Evolutionary conservation across 805 yeast genomes (phyloP), one percentile per base, ranked within the genome.

Genomic region (Hanseniaspora mollemarum): DNA sequence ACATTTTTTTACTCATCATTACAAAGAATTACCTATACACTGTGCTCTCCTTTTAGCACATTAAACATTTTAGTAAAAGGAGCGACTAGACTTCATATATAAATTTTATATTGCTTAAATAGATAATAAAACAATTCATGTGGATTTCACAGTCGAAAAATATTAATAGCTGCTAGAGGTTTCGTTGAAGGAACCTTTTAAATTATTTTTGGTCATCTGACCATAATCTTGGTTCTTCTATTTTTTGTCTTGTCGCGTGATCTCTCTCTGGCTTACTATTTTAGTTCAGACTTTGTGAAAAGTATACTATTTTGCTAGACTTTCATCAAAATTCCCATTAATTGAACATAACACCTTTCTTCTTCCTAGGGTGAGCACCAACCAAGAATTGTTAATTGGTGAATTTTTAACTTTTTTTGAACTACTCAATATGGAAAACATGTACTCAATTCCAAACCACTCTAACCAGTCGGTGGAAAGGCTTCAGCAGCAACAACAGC

Each of bases 401-500:
- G n/a, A n/a, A n/a, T n/a, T n/a, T n/a, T n/a, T n/a, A n/a, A n/a
- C n/a, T n/a, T n/a, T n/a, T n/a, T n/a, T n/a, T n/a, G n/a, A n/a
- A n/a, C n/a, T n/a, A n/a, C n/a, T n/a, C n/a, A n/a, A n/a, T n/a
- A n/a, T 48, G 51, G 51, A 48, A 15, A 48, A 48, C 18, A 24
- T 48, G 38, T 48, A 48, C 12, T 48, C 51, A 16, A 28, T 48
- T 9, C 51, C 51, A 7, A 48, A 48, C 19, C 40, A 32, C 19
- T 48, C 51, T 4, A 40, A 29, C 19, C 39, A 40, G 15, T 48
- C 51, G 0, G 51, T 48, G 13, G 51, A 48, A 19, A 48, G 51
- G 26, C 28, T 44, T 16, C 28, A 37, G 12, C 49, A 44, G 18
- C 49, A 54, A 42, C 56, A 57, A 43, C 56, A 54, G 45, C 51